A percentile compares a stretch with the other conserved stretches of the same genome.
phyloP scores from a whole-genome alignment of 192 early-diverging fungal genomes.

The Entomortierella beljakovae region DNA sequence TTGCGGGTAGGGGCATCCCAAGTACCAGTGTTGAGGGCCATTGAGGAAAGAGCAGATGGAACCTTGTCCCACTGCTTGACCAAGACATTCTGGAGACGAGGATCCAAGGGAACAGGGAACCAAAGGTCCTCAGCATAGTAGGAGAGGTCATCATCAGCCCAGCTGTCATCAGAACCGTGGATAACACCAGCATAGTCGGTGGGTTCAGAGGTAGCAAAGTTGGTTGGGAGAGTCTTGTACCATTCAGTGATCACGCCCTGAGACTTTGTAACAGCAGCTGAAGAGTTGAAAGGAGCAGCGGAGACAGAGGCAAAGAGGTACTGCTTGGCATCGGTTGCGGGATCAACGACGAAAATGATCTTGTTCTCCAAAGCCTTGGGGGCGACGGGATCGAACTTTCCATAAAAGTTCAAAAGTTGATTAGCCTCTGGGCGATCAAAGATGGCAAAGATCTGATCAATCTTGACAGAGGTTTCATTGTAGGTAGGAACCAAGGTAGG shows the following conservation, averaged over 20 bases:
- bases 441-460: conserved; percentile 54
- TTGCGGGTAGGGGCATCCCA: conserved; percentile 46
- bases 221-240: conserved; percentile 50
- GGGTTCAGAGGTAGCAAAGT: conserved; percentile 45
- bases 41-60: conserved; percentile 47
- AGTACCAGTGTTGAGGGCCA: conserved; percentile 53
- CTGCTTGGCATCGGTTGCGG: conserved; percentile 41
- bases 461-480: conserved; percentile 27
- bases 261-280: conserved; percentile 29
- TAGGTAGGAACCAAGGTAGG: conserved; percentile 44
- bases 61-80: conserved; percentile 54
- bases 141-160: conserved; percentile 35
- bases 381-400: conserved; percentile 47
- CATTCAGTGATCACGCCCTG: conserved; percentile 44
- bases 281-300: conserved; percentile 42
- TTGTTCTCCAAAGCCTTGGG: conserved; percentile 53
- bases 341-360: conserved; percentile 40
- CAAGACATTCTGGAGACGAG: conserved; percentile 28
- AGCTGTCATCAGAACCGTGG: conserved; percentile 35
- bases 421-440: conserved; percentile 48
- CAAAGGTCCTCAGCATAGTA: conserved; percentile 54
- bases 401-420: conserved; percentile 34
- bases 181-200: conserved; percentile 33
- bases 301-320: conserved; percentile 50
- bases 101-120: conserved; percentile 43